Conservation (phyloP, 306 rosid genomes). For the Medicago truncatula region DNA sequence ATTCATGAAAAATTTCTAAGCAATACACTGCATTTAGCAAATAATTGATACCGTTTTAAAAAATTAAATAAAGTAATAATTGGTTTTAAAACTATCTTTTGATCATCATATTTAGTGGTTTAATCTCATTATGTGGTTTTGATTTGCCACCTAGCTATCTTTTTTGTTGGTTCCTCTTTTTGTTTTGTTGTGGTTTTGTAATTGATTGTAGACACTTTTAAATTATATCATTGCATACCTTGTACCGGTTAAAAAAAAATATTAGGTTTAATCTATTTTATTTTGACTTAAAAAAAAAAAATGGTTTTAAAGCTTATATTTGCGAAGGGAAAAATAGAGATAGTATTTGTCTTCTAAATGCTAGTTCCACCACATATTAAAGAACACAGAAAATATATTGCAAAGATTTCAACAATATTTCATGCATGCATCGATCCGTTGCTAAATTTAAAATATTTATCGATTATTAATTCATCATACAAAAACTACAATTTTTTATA, state of each 20-base stretch:
- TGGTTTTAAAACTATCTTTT: not conserved
- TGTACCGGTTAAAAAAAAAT: too few species aligned
- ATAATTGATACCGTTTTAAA: not conserved
- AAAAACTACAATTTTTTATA: too few species aligned
- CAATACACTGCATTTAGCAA: conserved; percentile 36
- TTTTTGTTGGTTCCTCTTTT: too few species aligned
- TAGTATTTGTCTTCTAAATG: not conserved
- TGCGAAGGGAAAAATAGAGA: not conserved
- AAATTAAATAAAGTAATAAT: conserved; percentile 6
- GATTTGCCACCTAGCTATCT: too few species aligned
- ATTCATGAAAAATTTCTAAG: conserved; percentile 17
- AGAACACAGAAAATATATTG: not conserved
- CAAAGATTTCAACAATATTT: not conserved
- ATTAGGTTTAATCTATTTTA: too few species aligned
- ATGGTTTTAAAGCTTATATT: not conserved
- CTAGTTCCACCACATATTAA: not conserved
- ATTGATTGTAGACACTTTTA: too few species aligned
- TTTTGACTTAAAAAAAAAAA: too few species aligned
- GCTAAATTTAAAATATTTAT: not conserved
- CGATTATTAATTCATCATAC: not conserved
- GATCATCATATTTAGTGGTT: too few species aligned
- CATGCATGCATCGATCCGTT: not conserved
- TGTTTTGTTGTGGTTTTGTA: too few species aligned
- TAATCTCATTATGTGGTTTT: too few species aligned
- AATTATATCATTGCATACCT: too few species aligned